Evolutionary conservation across 2,329 filamentous ascomycete genomes (phyloP).

Genomic region (Calonectria naviculata): DNA sequence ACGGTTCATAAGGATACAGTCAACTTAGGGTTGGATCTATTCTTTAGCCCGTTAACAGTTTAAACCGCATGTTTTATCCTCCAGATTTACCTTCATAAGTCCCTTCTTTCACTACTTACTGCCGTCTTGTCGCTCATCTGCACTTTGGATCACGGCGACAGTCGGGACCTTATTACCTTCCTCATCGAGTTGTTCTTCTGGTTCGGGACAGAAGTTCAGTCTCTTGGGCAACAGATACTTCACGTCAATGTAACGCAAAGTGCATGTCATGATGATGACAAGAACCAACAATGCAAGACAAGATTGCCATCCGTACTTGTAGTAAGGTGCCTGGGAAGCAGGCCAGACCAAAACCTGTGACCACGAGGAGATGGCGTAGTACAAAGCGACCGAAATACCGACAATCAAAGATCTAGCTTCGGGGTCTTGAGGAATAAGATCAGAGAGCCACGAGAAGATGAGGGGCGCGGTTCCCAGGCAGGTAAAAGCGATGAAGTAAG

Average conservation of each 20-base stretch:
- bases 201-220: background rate
- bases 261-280: constrained; percentile 19
- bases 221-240: constrained; percentile 9
- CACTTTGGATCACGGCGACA: background rate
- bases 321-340: constrained; percentile 23
- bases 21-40: too few species aligned
- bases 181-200: background rate
- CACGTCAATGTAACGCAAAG: constrained; percentile 17
- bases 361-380: constrained; percentile 24
- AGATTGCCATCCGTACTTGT: constrained; percentile 24
- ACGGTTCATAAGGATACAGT: too few species aligned
- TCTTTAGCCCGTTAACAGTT: background rate
- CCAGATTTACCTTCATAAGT: background rate
- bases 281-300: constrained; percentile 16
- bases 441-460: constrained; percentile 46
- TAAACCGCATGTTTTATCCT: background rate
- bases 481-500: constrained; percentile 60
- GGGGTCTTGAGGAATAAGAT: constrained; percentile 20
- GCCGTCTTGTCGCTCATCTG: background rate
- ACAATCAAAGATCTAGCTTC: constrained; percentile 20
- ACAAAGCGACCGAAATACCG: constrained; percentile 15
- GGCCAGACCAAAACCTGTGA: constrained; percentile 24
- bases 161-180: background rate
- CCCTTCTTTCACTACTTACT: background rate
- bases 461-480: constrained; percentile 56